These are phyloP conservation scores for Hortiboletus flavorubellus DNA, from an alignment of 768 basidiomycete species.

Conservation along the genomic window DNA sequence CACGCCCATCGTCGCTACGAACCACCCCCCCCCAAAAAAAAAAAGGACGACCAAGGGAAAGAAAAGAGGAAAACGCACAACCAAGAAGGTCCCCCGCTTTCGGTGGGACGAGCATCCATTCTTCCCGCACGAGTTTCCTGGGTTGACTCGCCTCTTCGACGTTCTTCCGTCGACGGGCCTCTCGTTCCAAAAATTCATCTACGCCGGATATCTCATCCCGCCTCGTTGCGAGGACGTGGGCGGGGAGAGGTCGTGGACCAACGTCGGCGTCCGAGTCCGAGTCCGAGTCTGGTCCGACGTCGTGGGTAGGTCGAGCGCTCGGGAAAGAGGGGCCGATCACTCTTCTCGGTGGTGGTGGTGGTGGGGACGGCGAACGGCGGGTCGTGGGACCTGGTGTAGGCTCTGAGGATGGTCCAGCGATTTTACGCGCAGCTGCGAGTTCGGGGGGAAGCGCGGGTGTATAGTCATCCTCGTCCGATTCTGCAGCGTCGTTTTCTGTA, in stretches of 20 bases:
- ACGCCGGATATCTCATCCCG: slow-evolving; percentile 63
- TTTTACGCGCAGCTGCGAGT: slow-evolving; percentile 44
- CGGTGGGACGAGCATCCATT: slow-evolving; percentile 98
- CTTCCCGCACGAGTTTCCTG: slow-evolving; percentile 78
- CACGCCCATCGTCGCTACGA: not conserved
- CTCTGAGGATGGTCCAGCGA: slow-evolving; percentile 24
- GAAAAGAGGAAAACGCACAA: slow-evolving; percentile 50
- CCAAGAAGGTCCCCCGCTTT: slow-evolving; percentile 73
- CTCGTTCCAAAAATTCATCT: slow-evolving; percentile 78
- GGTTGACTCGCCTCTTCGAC: slow-evolving; percentile 79
- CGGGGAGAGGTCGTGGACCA: slow-evolving; percentile 76
- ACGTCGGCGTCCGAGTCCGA: slow-evolving; percentile 75
- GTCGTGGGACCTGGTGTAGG: slow-evolving; percentile 25
- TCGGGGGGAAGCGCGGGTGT: slow-evolving; percentile 75
- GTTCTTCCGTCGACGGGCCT: slow-evolving; percentile 70
- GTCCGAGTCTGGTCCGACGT: slow-evolving; percentile 34
- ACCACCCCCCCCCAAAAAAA: too few species aligned
- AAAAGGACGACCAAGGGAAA: too few species aligned
- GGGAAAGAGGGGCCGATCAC: slow-evolving; percentile 56
- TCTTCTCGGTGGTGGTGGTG: slow-evolving; percentile 28
- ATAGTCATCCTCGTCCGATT: slow-evolving; percentile 59
- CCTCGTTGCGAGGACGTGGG: slow-evolving; percentile 29
- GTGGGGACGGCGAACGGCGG: slow-evolving; percentile 14
- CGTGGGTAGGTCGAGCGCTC: slow-evolving; percentile 31
- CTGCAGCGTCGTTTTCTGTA: slow-evolving; percentile 26